phyloP scores from a whole-genome alignment of 352 stramenopile genomes.

The Pythium aristosporum region DNA sequence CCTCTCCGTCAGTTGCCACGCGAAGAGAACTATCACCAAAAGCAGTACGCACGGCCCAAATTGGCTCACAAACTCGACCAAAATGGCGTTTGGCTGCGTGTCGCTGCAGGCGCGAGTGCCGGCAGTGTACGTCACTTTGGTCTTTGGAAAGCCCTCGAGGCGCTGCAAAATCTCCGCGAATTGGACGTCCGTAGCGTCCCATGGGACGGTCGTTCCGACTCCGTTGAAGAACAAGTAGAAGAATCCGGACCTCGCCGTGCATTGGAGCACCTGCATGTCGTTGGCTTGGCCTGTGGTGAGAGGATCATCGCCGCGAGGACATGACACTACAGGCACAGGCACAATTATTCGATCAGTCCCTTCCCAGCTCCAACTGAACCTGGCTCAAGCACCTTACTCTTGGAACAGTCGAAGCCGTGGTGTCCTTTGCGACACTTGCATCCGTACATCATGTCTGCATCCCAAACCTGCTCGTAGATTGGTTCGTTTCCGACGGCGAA shows the following conservation, averaged over 20 bases:
- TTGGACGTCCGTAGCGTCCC: constrained; percentile 45
- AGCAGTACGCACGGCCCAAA: constrained; percentile 52
- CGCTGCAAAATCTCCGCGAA: constrained; percentile 53
- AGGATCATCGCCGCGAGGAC: constrained; percentile 86
- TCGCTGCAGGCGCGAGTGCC: constrained; percentile 44
- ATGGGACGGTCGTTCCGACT: constrained; percentile 46
- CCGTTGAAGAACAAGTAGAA: constrained; percentile 74
- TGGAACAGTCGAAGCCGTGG: constrained; percentile 83
- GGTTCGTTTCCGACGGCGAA: constrained; percentile 48
- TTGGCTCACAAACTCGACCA: constrained; percentile 59
- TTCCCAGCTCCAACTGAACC: background rate
- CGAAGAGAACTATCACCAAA: background rate
- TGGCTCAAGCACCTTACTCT: constrained; percentile 31
- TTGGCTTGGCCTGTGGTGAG: constrained; percentile 82
- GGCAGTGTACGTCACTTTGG: constrained; percentile 52
- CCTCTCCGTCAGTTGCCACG: background rate
- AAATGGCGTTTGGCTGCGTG: constrained; percentile 41
- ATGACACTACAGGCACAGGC: constrained; percentile 32
- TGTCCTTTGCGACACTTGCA: constrained; percentile 87
- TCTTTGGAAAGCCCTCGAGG: constrained; percentile 30
- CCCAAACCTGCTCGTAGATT: constrained; percentile 56
- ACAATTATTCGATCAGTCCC: background rate
- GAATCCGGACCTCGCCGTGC: constrained; percentile 62
- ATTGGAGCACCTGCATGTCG: constrained; percentile 81
- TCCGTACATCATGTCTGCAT: constrained; percentile 81